These are phyloP conservation scores for Verticillium nonalfalfae DNA, from an alignment of 2,329 filamentous ascomycete genomes.

Conservation along the genomic window DNA sequence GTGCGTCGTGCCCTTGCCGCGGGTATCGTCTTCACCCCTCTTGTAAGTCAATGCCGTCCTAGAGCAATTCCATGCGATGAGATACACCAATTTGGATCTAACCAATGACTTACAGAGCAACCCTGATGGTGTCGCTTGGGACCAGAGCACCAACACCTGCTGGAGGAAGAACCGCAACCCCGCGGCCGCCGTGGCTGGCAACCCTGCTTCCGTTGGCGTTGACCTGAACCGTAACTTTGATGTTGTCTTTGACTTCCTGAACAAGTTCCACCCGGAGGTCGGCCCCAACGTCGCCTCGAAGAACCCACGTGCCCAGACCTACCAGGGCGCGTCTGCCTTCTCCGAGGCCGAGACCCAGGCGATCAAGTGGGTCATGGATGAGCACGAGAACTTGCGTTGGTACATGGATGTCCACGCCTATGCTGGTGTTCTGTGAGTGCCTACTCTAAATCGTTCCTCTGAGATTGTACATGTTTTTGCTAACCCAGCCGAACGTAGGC, in stretches of 20 bases:
- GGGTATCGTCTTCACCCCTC: slow-evolving; percentile 45
- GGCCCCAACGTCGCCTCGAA: slow-evolving; percentile 31
- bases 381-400: slow-evolving; percentile 44
- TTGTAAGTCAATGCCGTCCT: slow-evolving; percentile 19
- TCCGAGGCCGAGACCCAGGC: slow-evolving; percentile 52
- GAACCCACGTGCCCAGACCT: slow-evolving; percentile 37
- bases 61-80: too few species aligned
- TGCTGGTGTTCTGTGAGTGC: slow-evolving; percentile 22
- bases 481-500: slow-evolving; percentile 23
- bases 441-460: not conserved
- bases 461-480: not conserved
- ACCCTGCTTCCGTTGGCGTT: slow-evolving; percentile 30
- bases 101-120: slow-evolving; percentile 21
- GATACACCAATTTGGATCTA: not conserved
- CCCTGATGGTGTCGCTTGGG: slow-evolving; percentile 46
- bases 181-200: slow-evolving; percentile 21
- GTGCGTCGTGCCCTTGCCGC: slow-evolving; percentile 43
- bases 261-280: slow-evolving; percentile 33
- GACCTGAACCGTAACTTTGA: slow-evolving; percentile 54
- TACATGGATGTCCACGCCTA: slow-evolving; percentile 54
- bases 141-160: slow-evolving; percentile 44
- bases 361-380: slow-evolving; percentile 44
- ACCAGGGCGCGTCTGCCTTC: slow-evolving; percentile 41
- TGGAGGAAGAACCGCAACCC: slow-evolving; percentile 53
- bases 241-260: slow-evolving; percentile 47